A percentile compares a stretch with the other conserved stretches of the same genome.
These are phyloP conservation scores for Aureobasidium sp. DNA, from an alignment of 2,329 filamentous ascomycete genomes.

Conservation along the genomic window DNA sequence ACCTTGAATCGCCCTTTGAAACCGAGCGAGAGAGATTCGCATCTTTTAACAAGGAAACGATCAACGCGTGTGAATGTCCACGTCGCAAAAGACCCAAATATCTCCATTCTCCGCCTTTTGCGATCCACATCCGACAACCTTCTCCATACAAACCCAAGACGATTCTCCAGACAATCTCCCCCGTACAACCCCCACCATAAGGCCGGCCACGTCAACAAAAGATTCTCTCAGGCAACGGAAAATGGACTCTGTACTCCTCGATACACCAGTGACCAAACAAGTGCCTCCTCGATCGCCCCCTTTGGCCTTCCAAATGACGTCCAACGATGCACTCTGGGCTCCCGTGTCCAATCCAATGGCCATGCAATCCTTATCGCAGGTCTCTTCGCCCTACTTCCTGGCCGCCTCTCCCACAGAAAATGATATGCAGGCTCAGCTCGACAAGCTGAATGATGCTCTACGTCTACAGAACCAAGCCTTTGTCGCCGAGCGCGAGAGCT, in stretches of 20 bases:
- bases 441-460: constrained; percentile 27
- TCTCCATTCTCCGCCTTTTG: background rate
- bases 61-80: background rate
- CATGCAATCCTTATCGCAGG: constrained; percentile 18
- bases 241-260: background rate
- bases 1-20: background rate
- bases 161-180: background rate
- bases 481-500: constrained; percentile 26
- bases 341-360: constrained; percentile 14
- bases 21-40: background rate
- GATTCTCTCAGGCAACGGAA: background rate
- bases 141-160: background rate
- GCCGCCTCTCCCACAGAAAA: background rate
- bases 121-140: background rate
- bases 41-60: background rate
- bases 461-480: constrained; percentile 26
- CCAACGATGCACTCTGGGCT: constrained; percentile 26
- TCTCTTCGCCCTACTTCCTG: background rate
- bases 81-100: background rate
- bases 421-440: constrained; percentile 25
- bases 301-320: constrained; percentile 26
- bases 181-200: background rate
- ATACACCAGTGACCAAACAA: background rate
- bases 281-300: constrained; percentile 25
- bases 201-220: background rate